phyloP scores from a whole-genome alignment of 768 basidiomycete genomes.

The Pisolithus albus region DNA sequence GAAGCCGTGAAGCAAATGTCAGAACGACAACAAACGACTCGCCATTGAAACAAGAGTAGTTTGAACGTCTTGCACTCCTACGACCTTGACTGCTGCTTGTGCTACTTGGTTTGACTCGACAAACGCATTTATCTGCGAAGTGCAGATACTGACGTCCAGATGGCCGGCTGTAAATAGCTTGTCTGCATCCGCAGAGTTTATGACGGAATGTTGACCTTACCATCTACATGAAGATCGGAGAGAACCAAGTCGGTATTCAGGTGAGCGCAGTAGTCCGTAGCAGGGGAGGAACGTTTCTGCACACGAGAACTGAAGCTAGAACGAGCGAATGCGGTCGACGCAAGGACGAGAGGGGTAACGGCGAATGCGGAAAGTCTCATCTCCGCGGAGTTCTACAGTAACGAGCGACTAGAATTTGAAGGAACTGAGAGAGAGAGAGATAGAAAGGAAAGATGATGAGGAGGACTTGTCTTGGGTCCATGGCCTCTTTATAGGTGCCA shows the following conservation, averaged over 20 bases:
- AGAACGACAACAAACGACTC: not conserved
- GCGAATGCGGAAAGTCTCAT: constrained; percentile 14
- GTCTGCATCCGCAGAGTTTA: constrained; percentile 5
- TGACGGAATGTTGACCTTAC: not conserved
- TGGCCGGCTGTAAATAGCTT: constrained; percentile 18
- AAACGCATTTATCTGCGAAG: constrained; percentile 21
- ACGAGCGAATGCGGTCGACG: constrained; percentile 12
- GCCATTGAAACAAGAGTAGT: constrained; percentile 19
- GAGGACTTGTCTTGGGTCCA: not conserved
- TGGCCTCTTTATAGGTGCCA: constrained; percentile 2
- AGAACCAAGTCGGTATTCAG: constrained; percentile 13
- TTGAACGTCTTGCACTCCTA: constrained; percentile 19
- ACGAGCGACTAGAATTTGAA: not conserved
- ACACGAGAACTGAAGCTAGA: not conserved
- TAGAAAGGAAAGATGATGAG: not conserved
- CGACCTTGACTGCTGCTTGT: constrained; percentile 15
- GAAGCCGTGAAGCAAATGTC: not conserved
- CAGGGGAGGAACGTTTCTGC: not conserved
- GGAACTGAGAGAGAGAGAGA: not conserved
- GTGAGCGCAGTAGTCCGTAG: constrained; percentile 12
- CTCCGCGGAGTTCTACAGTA: not conserved
- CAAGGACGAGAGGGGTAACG: constrained; percentile 14
- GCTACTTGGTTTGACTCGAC: constrained; percentile 18
- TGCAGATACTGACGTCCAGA: constrained; percentile 24
- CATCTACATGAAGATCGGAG: constrained; percentile 8